Conservation (phyloP, 495 filamentous ascomycete species). For the Geopyxis carbonaria region DNA sequence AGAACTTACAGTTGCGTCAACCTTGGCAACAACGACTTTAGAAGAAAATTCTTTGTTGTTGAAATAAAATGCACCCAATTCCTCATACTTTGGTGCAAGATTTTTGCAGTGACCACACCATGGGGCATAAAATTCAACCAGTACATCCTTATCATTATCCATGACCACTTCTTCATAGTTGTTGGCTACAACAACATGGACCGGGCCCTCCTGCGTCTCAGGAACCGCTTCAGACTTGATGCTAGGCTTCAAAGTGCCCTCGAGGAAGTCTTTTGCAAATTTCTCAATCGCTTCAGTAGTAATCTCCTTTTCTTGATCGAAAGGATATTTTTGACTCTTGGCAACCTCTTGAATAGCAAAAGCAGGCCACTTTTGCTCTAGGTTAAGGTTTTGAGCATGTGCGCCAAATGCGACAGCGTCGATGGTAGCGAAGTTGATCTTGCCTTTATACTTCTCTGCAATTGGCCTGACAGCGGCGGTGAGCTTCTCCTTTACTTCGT, state of each 20-base stretch:
- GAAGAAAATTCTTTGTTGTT: conserved; percentile 49
- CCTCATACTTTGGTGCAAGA: conserved; percentile 75
- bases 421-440: conserved; percentile 92
- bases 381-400: conserved; percentile 92
- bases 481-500: conserved; percentile 72
- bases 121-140: conserved; percentile 96
- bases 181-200: conserved; percentile 79
- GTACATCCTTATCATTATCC: conserved; percentile 87
- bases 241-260: conserved; percentile 80
- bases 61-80: conserved; percentile 68
- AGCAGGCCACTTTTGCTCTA: conserved; percentile 86
- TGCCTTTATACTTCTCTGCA: conserved; percentile 58
- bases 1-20: conserved; percentile 58
- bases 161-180: conserved; percentile 87
- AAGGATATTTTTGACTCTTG: conserved; percentile 97
- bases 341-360: conserved; percentile 93
- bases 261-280: conserved; percentile 76
- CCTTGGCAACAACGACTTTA: conserved; percentile 90
- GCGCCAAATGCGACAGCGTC: conserved; percentile 90
- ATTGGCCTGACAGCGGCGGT: conserved; percentile 46
- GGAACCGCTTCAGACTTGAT: conserved; percentile 97
- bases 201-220: conserved; percentile 81
- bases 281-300: conserved; percentile 54
- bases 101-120: conserved; percentile 99
- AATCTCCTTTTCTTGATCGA: conserved; percentile 67